Percentiles rank a stretch among this genome's conserved stretches.
phyloP scores from a whole-genome alignment of 2,329 filamentous ascomycete genomes.

The Xylaria sp. region DNA sequence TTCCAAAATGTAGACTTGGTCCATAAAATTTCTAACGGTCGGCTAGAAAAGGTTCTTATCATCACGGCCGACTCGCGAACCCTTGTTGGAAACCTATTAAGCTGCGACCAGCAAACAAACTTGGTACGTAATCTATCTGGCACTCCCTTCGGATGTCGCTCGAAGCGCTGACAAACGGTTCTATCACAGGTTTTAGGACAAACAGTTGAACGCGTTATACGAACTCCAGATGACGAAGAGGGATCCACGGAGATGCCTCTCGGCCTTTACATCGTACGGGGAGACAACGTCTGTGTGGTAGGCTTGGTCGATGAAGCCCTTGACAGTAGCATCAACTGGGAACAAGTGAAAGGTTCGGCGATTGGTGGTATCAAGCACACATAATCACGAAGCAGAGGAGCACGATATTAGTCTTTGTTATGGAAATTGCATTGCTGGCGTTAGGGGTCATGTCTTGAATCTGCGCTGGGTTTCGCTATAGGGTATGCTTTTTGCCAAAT shows the following conservation, averaged over 20 bases:
- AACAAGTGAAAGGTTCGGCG: conserved; percentile 83
- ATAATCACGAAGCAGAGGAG: conserved; percentile 48
- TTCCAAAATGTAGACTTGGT: background rate
- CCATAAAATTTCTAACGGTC: conserved; percentile 47
- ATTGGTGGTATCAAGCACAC: conserved; percentile 87
- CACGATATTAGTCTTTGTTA: background rate
- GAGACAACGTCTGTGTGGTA: conserved; percentile 92
- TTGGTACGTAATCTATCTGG: conserved; percentile 59
- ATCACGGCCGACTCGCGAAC: conserved; percentile 94
- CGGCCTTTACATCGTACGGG: conserved; percentile 90
- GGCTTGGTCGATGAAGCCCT: conserved; percentile 90
- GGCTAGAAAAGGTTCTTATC: conserved; percentile 86
- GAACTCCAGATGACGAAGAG: conserved; percentile 83
- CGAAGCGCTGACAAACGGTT: conserved; percentile 12
- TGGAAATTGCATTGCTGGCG: conserved; percentile 48
- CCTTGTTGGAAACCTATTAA: conserved; percentile 82
- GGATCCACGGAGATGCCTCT: conserved; percentile 83
- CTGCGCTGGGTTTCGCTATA: conserved; percentile 36
- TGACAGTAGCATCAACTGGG: conserved; percentile 93
- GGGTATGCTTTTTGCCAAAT: conserved; percentile 51
- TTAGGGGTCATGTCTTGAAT: conserved; percentile 37
- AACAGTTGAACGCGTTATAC: conserved; percentile 90
- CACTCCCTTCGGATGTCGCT: conserved; percentile 1
- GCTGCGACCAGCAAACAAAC: conserved; percentile 93
- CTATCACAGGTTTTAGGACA: conserved; percentile 75